phyloP scores from a whole-genome alignment of 192 early-diverging fungal genomes.

The Phycomyces blakesleeanus region DNA sequence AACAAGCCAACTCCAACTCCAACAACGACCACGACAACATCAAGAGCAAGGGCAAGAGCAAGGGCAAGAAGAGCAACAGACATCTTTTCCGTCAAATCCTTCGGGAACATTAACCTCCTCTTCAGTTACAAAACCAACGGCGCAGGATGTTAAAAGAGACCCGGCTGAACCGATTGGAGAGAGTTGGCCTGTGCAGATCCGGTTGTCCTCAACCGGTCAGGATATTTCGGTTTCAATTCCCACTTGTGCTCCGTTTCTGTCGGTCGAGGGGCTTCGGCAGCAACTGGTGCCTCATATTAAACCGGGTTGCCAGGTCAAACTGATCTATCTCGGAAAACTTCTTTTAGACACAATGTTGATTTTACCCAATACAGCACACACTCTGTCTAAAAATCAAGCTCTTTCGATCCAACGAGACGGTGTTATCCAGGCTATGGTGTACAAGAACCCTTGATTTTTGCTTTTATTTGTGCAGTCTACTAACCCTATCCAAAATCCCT shows the following conservation, averaged over 20 bases:
- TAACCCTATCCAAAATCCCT: no score
- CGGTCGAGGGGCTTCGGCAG: not conserved
- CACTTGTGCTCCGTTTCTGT: conserved; percentile 1
- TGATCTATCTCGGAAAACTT: conserved; percentile 1
- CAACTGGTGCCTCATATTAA: conserved; percentile 2
- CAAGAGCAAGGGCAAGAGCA: no score
- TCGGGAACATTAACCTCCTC: not conserved
- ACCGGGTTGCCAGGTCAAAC: not conserved
- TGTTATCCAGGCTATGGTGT: conserved; percentile 8
- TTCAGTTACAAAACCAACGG: not conserved
- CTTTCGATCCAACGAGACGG: not conserved
- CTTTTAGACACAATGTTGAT: not conserved
- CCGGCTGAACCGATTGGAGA: not conserved
- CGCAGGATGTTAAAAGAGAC: not conserved
- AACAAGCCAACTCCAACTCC: not conserved
- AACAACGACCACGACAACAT: no score
- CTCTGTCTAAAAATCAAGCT: not conserved
- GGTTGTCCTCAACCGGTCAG: conserved; percentile 4
- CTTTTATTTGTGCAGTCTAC: no score
- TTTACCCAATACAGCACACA: not conserved
- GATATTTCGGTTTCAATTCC: conserved; percentile 2
- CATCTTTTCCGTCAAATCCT: no score
- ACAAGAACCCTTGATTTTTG: no score
- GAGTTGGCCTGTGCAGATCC: not conserved
- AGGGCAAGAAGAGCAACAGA: no score